These are phyloP conservation scores for Ramalina intermedia DNA, from an alignment of 495 filamentous ascomycete species.

Conservation along the genomic window DNA sequence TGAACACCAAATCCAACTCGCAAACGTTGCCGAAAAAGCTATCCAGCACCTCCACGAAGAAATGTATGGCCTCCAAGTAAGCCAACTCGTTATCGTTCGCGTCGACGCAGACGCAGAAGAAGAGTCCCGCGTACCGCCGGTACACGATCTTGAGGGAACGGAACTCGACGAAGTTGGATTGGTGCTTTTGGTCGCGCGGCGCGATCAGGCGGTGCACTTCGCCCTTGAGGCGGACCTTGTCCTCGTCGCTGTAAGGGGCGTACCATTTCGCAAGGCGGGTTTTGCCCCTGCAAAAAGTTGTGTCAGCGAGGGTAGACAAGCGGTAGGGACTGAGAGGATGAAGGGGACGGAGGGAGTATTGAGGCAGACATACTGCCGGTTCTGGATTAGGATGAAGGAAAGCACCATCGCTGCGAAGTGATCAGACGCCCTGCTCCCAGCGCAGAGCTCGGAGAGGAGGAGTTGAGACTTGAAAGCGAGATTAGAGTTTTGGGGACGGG, in stretches of 20 bases:
- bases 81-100: slow-evolving; percentile 98
- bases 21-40: slow-evolving; percentile 98
- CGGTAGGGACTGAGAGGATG: background rate
- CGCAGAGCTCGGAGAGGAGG: background rate
- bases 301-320: background rate
- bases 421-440: background rate
- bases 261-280: slow-evolving; percentile 99
- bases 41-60: slow-evolving; percentile 97
- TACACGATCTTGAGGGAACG: slow-evolving; percentile 86
- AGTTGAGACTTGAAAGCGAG: too few relatives aligned
- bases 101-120: slow-evolving; percentile 98
- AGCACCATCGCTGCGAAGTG: slow-evolving; percentile 46
- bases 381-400: slow-evolving; percentile 93
- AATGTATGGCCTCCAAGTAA: slow-evolving; percentile 95
- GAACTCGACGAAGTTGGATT: slow-evolving; percentile 97
- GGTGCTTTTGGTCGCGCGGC: slow-evolving; percentile 96
- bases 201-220: slow-evolving; percentile 95
- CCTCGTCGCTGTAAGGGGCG: slow-evolving; percentile 90
- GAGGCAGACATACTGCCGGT: slow-evolving; percentile 65
- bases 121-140: slow-evolving; percentile 88
- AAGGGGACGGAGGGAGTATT: background rate
- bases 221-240: slow-evolving; percentile 92
- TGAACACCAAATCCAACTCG: slow-evolving; percentile 97
- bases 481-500: too few relatives aligned
- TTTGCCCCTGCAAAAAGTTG: slow-evolving; percentile 58